Evolutionary conservation across 106 monocot species (phyloP), one percentile per base, ranked within the genome.

Genomic region (Dendrobium chrysotoxum): DNA sequence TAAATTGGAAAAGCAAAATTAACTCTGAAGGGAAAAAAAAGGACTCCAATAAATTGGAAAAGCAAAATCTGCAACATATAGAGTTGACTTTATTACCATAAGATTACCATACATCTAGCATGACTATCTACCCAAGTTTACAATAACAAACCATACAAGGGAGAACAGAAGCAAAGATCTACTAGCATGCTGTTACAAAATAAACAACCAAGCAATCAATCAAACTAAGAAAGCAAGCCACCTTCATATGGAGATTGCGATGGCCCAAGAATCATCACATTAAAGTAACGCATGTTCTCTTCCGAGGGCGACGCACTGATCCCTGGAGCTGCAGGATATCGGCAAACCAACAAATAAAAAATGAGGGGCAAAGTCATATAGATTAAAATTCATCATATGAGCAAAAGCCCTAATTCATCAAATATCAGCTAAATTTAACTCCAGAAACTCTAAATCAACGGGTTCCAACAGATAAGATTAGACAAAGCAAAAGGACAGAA

Each of bases 231-330:
- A 1, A 11, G 75, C 7, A 38, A 79, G 28, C 80, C 46, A 93
- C 93, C 96, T 94, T 96, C 96, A 81, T 96, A 96, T 0, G 96
- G 93, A 46, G 96, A 96, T 75, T 96, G 94, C 0, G 87, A 80
- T 3, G 93, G 96, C 0, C 96, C 94, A 28, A 96, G 92, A 53
- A 96, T 92, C 96, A 94, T 94, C 11, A 96, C 96, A 78, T 94
- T 92, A 78, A 96, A 96, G 76, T 96, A 96, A 28, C 94, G 92
- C 93, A 94, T 94, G 67, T 96, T 96, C 30, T 94, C 96, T 78
- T 96, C 96, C 0, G 94, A 96, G 5, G 96, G 96, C n/a, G 96
- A 93, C 5, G 96, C 96, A 77, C 96, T 96, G 66, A 96, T 96
- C 1, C 96, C 94, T 25, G 96, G 96, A 79, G 96, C 96, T 96